These are phyloP conservation scores for Russula vinacea DNA, from an alignment of 768 basidiomycete species.

Conservation along the genomic window DNA sequence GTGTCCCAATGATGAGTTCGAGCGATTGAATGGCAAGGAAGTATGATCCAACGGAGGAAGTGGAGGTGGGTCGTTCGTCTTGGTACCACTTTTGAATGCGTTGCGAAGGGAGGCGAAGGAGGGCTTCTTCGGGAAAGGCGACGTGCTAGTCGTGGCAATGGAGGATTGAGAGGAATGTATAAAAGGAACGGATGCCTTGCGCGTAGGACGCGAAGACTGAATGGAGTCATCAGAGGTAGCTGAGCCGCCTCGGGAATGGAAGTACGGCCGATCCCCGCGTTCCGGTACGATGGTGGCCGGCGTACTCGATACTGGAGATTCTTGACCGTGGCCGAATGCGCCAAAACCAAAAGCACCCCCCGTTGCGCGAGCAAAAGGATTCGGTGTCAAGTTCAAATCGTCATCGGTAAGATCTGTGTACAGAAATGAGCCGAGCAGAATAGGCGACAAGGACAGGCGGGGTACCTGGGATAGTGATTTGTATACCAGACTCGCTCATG, in stretches of 20 bases:
- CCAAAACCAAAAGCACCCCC: slow-evolving; percentile 36
- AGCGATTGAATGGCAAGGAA: slow-evolving; percentile 75
- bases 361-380: slow-evolving; percentile 64
- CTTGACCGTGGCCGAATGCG: slow-evolving; percentile 46
- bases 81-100: slow-evolving; percentile 73
- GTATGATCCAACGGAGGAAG: slow-evolving; percentile 68
- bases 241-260: slow-evolving; percentile 78
- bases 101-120: slow-evolving; percentile 86
- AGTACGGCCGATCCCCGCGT: slow-evolving; percentile 57
- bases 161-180: slow-evolving; percentile 73
- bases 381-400: slow-evolving; percentile 56
- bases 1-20: slow-evolving; percentile 68
- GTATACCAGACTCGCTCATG: slow-evolving; percentile 41
- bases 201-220: slow-evolving; percentile 47
- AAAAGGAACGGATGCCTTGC: slow-evolving; percentile 52
- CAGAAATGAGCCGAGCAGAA: slow-evolving; percentile 19
- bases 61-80: slow-evolving; percentile 60
- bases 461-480: slow-evolving; percentile 50
- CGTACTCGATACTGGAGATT: slow-evolving; percentile 63
- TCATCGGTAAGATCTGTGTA: slow-evolving; percentile 79
- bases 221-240: slow-evolving; percentile 73
- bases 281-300: slow-evolving; percentile 44
- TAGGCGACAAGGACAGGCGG: slow-evolving; percentile 7
- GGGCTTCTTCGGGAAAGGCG: slow-evolving; percentile 73
- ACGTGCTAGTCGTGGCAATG: slow-evolving; percentile 41